Percentiles rank a stretch among this genome's conserved stretches.
Conservation (phyloP, 169 alveolate genomes). For the Sarcocystis neurona region DNA sequence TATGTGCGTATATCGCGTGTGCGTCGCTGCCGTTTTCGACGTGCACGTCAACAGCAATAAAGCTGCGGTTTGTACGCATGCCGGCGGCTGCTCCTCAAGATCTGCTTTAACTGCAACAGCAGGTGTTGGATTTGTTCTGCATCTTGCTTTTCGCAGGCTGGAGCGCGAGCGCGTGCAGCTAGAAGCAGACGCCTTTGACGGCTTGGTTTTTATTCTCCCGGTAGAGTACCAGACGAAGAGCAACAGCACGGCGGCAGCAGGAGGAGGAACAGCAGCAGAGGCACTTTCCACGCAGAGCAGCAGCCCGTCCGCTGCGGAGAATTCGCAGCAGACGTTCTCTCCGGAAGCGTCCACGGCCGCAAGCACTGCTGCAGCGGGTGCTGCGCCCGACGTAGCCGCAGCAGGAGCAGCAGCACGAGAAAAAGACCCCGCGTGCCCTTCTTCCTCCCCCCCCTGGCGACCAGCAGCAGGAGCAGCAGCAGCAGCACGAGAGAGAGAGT, state of each 20-base stretch:
- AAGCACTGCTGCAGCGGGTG: too few relatives aligned
- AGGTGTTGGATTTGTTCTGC: not conserved
- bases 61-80: too few relatives aligned
- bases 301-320: not conserved
- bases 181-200: slow-evolving; percentile 11
- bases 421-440: too few relatives aligned
- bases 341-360: not conserved
- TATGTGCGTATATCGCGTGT: too few relatives aligned
- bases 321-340: not conserved
- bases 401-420: too few relatives aligned
- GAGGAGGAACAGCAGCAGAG: too few relatives aligned
- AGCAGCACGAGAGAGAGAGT: slow-evolving; percentile 5
- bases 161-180: slow-evolving; percentile 29
- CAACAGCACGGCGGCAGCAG: too few relatives aligned
- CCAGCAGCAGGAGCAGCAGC: slow-evolving; percentile 22
- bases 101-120: not conserved
- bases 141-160: not conserved
- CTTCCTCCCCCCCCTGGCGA: slow-evolving; percentile 12
- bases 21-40: too few relatives aligned
- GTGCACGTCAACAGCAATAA: too few relatives aligned
- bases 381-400: too few relatives aligned
- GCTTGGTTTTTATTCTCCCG: slow-evolving; percentile 5
- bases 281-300: not conserved
- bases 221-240: slow-evolving; percentile 8
- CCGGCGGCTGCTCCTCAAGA: not conserved